Evolutionary conservation across 2,329 filamentous ascomycete genomes (phyloP), one percentile per base, ranked within the genome.

Genomic region (Aspergillus brasiliensis): DNA sequence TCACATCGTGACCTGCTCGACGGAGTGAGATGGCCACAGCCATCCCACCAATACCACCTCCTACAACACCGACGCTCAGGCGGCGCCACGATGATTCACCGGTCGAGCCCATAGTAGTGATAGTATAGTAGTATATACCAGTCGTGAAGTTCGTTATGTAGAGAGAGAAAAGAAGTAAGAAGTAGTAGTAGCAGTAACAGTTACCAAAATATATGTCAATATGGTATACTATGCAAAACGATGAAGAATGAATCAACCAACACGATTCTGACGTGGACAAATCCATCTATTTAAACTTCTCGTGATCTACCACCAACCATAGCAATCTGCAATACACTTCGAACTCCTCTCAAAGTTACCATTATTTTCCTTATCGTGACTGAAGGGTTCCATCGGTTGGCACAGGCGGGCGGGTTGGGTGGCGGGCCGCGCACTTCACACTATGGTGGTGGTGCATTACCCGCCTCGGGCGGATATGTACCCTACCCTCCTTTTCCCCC

Each of bases 41-140:
- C 51, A 86, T 73, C 40, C 84, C 84, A 23, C 83, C 84, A 56
- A 84, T 83, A 6, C 83, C 83, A 28, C 82, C 82, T 11, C 83
- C 83, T 38, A 84, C 70, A 2, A 84, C 74, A 38, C 72, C 81
- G 51, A 82, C 74, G 51, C 66, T 78, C 21, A 86, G 78, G 6
- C 68, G 72, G 48, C 75, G 75, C 83, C 83, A 85, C 21, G 70
- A 64, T 60, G 57, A 60, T 60, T 48, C 56, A 28, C 63, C 11
- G 51, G 61, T 51, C 8, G 61, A 63, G 17, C 61, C 61, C 61
- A 65, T 65, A 10, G 51, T 57, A 40, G 23, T 23, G 13, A 19
- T 51, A 13, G 70, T 59, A 28, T 23, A n/a, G 25, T 51, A 13
- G 70, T 59, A 60, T 62, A 15, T 48, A 34, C 31, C 11, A n/a